Conservation (phyloP, 768 basidiomycete species). For the Russula emetica region DNA sequence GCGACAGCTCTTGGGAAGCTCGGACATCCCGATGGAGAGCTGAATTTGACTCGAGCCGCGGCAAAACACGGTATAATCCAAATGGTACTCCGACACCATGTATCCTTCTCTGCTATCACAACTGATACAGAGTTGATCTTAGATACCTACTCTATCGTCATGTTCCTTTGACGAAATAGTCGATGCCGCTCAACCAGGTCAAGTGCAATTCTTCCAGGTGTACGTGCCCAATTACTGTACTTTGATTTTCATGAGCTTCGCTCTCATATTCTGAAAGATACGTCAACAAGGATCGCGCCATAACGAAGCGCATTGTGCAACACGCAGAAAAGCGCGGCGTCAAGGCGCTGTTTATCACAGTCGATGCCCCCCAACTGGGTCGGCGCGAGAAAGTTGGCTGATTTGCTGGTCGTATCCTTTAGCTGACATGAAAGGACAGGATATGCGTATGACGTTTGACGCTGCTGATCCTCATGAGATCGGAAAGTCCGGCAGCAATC, state of each 20-base stretch:
- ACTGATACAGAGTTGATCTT: background rate
- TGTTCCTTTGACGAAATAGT: slow-evolving; percentile 96
- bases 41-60: slow-evolving; percentile 85
- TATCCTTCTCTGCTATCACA: background rate
- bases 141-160: slow-evolving; percentile 95
- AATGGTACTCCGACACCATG: slow-evolving; percentile 44
- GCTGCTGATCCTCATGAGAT: slow-evolving; percentile 65
- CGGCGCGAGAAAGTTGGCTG: slow-evolving; percentile 70
- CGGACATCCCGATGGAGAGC: slow-evolving; percentile 92
- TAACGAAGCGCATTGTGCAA: slow-evolving; percentile 82
- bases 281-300: slow-evolving; percentile 84
- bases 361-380: slow-evolving; percentile 95
- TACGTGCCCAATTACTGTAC: slow-evolving; percentile 35
- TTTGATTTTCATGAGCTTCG: slow-evolving; percentile 1
- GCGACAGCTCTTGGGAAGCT: slow-evolving; percentile 91
- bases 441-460: slow-evolving; percentile 96
- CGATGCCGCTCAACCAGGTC: slow-evolving; percentile 74
- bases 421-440: slow-evolving; percentile 40
- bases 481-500: slow-evolving; percentile 42
- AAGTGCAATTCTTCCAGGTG: slow-evolving; percentile 85
- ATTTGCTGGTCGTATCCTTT: background rate
- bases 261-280: slow-evolving; percentile 46
- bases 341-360: slow-evolving; percentile 93
- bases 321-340: slow-evolving; percentile 89
- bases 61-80: slow-evolving; percentile 73